A percentile compares a stretch with the other conserved stretches of the same genome.
These are phyloP conservation scores for Peronosclerospora sorghi DNA, from an alignment of 352 stramenopile genomes.

Conservation along the genomic window DNA sequence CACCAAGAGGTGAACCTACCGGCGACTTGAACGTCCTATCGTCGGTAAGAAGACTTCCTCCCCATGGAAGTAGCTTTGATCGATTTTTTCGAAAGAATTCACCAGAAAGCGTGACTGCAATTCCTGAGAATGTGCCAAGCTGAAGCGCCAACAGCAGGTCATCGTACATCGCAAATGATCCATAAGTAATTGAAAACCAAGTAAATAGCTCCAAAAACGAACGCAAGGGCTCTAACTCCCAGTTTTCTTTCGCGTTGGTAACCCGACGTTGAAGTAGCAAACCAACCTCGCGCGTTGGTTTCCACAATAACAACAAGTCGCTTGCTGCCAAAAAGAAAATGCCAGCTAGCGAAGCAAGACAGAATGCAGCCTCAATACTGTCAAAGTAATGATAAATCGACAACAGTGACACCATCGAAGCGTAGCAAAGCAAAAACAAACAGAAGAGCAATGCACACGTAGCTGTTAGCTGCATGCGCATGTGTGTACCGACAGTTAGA, in stretches of 20 bases:
- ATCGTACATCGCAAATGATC: conserved; percentile 73
- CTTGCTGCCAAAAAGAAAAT: conserved; percentile 74
- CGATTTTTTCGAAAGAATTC: conserved; percentile 67
- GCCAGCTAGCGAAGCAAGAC: conserved; percentile 59
- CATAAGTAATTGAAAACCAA: conserved; percentile 69
- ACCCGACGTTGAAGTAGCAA: conserved; percentile 67
- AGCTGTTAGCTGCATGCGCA: conserved; percentile 47
- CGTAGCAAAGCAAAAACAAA: conserved; percentile 58
- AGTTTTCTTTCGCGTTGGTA: conserved; percentile 69
- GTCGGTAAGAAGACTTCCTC: conserved; percentile 15
- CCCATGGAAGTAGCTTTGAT: conserved; percentile 41
- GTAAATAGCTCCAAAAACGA: conserved; percentile 80
- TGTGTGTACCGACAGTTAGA: conserved; percentile 39
- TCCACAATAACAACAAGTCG: conserved; percentile 76
- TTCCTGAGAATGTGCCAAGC: conserved; percentile 73
- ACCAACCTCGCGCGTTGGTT: conserved; percentile 57
- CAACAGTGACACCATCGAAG: conserved; percentile 53
- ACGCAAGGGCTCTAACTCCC: conserved; percentile 55
- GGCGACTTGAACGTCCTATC: conserved; percentile 9
- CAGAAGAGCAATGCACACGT: conserved; percentile 71
- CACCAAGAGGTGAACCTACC: conserved; percentile 13
- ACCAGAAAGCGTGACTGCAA: conserved; percentile 63
- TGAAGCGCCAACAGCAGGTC: conserved; percentile 71
- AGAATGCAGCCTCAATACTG: conserved; percentile 78
- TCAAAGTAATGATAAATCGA: conserved; percentile 82